phyloP scores from a whole-genome alignment of 1,284 basidiomycete genomes.

The Polyporus tsugae region DNA sequence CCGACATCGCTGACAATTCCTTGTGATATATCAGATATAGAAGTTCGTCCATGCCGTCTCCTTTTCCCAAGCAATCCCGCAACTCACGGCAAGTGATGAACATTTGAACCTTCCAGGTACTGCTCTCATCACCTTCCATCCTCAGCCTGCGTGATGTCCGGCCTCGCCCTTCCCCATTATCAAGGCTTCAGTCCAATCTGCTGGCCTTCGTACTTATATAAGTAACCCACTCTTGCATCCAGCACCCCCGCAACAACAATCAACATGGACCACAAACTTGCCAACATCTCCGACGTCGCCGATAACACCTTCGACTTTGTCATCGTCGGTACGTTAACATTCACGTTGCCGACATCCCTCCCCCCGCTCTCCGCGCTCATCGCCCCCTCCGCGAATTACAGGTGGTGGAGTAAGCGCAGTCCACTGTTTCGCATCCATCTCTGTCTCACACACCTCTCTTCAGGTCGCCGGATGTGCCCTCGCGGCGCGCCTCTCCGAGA shows the following conservation, averaged over 20 bases:
- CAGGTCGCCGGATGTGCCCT: slow-evolving; percentile 25
- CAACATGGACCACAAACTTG: slow-evolving; percentile 16
- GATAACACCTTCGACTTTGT: slow-evolving; percentile 24
- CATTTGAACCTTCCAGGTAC: neutral
- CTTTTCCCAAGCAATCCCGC: neutral
- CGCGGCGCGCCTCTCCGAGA: slow-evolving; percentile 27
- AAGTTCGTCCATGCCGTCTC: neutral
- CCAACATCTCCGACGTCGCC: slow-evolving; percentile 13
- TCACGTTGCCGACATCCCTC: too few species aligned
- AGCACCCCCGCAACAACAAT: neutral
- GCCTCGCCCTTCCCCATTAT: neutral
- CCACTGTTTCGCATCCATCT: neutral
- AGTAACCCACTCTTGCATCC: neutral
- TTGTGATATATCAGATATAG: neutral
- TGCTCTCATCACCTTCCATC: neutral
- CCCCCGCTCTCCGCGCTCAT: neutral
- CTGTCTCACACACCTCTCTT: neutral
- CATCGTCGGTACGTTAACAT: slow-evolving; percentile 15
- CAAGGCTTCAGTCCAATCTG: neutral
- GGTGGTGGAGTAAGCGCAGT: neutral
- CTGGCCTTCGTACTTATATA: neutral
- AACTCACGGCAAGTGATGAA: neutral
- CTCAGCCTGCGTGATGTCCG: neutral
- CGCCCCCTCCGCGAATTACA: neutral
- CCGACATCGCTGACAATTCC: neutral